These are phyloP conservation scores for Fragilariopsis cylindrus DNA, from an alignment of 108 stramenopile genomes.

Conservation along the genomic window DNA sequence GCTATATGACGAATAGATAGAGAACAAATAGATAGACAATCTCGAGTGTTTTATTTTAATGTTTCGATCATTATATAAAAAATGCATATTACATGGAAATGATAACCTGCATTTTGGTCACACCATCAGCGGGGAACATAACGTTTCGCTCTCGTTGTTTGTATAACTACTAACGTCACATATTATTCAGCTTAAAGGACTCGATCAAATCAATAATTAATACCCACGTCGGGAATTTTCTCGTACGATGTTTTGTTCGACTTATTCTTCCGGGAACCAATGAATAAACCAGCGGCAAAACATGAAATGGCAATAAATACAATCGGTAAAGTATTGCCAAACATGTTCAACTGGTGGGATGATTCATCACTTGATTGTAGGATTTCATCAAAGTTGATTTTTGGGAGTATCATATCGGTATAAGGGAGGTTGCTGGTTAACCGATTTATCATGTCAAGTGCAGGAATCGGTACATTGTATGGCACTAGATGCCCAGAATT, in stretches of 20 bases:
- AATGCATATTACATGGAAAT: neutral
- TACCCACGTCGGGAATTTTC: neutral
- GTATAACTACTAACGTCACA: neutral
- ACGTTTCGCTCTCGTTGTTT: neutral
- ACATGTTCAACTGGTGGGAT: neutral
- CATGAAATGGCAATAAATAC: neutral
- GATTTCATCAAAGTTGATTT: neutral
- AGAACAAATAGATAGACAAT: too few species aligned
- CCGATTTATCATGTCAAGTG: conserved; percentile 59
- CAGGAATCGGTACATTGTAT: conserved; percentile 49
- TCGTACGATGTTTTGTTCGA: neutral
- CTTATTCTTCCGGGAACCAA: neutral
- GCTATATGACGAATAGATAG: too few species aligned
- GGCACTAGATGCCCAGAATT: conserved; percentile 76
- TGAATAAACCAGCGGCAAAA: neutral
- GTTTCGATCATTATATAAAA: neutral
- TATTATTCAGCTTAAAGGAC: neutral
- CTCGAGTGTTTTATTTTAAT: too few species aligned
- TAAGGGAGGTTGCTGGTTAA: conserved; percentile 44
- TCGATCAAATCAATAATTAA: neutral
- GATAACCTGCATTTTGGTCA: neutral
- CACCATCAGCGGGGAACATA: neutral
- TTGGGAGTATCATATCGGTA: conserved; percentile 49
- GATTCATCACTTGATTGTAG: neutral
- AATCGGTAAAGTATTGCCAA: neutral